Base-by-base conservation (phyloP, 2,329 filamentous ascomycete species). In the Aspergillus sp. region DNA sequence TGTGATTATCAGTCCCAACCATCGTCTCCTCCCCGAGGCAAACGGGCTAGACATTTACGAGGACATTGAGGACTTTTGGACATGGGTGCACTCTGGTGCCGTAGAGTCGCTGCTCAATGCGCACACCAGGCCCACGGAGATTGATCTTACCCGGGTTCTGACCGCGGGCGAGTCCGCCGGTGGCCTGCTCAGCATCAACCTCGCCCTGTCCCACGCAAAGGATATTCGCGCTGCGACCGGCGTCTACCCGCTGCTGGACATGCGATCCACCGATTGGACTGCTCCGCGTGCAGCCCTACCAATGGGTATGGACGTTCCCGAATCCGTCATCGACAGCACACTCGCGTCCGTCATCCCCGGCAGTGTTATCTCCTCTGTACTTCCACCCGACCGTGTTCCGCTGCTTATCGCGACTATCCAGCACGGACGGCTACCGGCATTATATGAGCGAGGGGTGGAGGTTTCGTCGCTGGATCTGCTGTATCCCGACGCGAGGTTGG, bases 11-110 rank as follows among this genome's bases (percentile, higher is more conserved):
- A 72, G 77, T 1, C 79, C 82, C 0, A 80, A 83, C 68, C 83
- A 86, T 72, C 82, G 83, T 8, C 78, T 85, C 3, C 63, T 83
- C n/a, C 83, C 83, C 23, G 82, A 84, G 61, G 73, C 79, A 57
- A 80, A 59, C 22, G 80, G 81, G 38, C 52, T 71, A 3, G 80
- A 85, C 17, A 81, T 84, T 60, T 73, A 84, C 25, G 68, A 77
- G 6, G 83, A 85, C 66, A 62, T 85, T 0, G 57, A 70, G 8
- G 79, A 82, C 63, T 82, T 84, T 68, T 85, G 80, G 80, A 63
- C 62, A 5, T 85, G 83, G 83, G 64, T 82, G 2, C 66, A 64
- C 25, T 68, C 66, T 0, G 41, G 65, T 1, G 34, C 58, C 0
- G 50, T 69, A 0, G 15, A 54, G 1, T 41, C 64, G 3, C 31